Percentiles rank a stretch among this genome's conserved stretches.
phyloP scores from a whole-genome alignment of 2,329 filamentous ascomycete genomes.

The Nectriaceae sp. region DNA sequence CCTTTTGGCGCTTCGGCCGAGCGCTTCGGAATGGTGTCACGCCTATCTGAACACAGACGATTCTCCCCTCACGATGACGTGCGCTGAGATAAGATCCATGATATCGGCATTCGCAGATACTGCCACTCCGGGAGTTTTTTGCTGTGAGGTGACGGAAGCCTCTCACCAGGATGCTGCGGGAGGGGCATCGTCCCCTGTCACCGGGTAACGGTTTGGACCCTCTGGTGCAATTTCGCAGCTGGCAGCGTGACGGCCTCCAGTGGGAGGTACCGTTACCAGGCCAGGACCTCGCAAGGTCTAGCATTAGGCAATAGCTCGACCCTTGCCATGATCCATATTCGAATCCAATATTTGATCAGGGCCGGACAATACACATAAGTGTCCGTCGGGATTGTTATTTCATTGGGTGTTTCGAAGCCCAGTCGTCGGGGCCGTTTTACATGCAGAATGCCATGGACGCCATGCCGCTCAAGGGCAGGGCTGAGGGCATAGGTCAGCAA shows the following conservation, averaged over 20 bases:
- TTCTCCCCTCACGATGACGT: neutral
- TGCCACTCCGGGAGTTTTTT: no score
- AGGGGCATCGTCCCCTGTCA: neutral
- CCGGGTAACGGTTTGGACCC: constrained; percentile 1
- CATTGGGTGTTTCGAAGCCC: constrained; percentile 12
- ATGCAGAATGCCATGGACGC: constrained; percentile 19
- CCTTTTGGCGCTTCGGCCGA: constrained; percentile 29
- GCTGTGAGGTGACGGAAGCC: neutral
- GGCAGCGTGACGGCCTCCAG: neutral
- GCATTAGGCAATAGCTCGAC: neutral
- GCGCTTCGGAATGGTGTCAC: constrained; percentile 4
- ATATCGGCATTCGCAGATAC: constrained; percentile 1
- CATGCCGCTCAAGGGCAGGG: constrained; percentile 22
- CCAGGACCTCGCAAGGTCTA: neutral
- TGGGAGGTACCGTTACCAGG: neutral
- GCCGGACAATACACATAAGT: neutral
- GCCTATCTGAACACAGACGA: neutral
- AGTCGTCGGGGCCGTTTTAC: constrained; percentile 16
- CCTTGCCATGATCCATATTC: neutral
- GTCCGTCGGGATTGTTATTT: constrained; percentile 14
- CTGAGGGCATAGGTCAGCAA: constrained; percentile 7
- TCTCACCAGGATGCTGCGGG: neutral
- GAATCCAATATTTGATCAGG: neutral
- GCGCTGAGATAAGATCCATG: neutral
- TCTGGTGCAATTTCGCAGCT: constrained; percentile 26